phyloP scores from a whole-genome alignment of 2,329 filamentous ascomycete species.

The Ceratocystis smalleyi region DNA sequence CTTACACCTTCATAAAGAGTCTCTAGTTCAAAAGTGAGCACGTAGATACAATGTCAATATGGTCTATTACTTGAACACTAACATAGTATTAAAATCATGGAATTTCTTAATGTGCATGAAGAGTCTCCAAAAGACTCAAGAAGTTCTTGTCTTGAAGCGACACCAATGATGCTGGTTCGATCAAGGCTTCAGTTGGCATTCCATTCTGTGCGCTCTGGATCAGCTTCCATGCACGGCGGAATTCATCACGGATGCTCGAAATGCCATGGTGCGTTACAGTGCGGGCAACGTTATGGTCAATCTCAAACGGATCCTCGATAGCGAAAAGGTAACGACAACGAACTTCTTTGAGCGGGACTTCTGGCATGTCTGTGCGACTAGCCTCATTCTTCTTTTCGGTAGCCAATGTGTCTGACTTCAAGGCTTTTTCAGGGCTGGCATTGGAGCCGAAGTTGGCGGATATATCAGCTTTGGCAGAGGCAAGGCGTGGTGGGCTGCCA shows the following conservation, averaged over 20 bases:
- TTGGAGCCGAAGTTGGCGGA: constrained; percentile 4
- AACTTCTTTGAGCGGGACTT: constrained; percentile 46
- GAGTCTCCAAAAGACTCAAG: constrained; percentile 7
- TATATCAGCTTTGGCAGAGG: background rate
- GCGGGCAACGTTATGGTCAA: constrained; percentile 72
- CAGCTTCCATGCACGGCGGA: constrained; percentile 63
- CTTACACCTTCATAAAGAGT: no score
- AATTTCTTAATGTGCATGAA: constrained; percentile 7
- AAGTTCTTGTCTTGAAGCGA: constrained; percentile 23
- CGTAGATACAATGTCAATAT: no score
- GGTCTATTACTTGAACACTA: no score
- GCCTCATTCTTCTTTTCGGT: constrained; percentile 18
- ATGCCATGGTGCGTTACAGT: constrained; percentile 76
- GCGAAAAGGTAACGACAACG: constrained; percentile 71
- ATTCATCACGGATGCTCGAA: constrained; percentile 68
- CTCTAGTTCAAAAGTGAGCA: no score
- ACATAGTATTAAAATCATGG: no score
- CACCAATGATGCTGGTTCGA: constrained; percentile 33
- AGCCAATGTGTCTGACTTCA: background rate
- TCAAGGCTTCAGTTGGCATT: constrained; percentile 31
- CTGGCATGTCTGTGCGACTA: constrained; percentile 20
- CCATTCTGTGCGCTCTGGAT: constrained; percentile 34
- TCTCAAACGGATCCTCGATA: constrained; percentile 84
- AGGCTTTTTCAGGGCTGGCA: constrained; percentile 14
- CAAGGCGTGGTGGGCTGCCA: background rate